Conservation (phyloP, 1,284 basidiomycete genomes). For the Tranzscheliella williamsii region DNA sequence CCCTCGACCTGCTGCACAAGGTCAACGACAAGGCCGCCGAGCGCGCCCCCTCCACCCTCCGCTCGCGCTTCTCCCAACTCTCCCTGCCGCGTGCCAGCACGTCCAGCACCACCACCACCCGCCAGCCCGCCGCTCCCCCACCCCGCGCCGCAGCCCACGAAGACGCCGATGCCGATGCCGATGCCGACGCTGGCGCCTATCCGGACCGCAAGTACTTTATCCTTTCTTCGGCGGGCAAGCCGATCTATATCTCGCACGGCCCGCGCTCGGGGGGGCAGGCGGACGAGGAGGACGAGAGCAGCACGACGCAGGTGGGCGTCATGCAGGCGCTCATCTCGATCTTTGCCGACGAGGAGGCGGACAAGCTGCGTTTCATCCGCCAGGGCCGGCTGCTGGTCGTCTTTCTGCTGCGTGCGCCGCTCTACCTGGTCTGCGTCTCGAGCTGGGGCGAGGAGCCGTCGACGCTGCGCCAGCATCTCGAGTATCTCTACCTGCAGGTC, state of each 20-base stretch:
- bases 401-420: conserved; percentile 79
- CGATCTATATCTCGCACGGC: conserved; percentile 45
- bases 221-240: conserved; percentile 50
- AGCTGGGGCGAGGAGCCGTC: conserved; percentile 91
- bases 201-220: conserved; percentile 45
- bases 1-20: conserved; percentile 26
- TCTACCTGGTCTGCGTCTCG: conserved; percentile 88
- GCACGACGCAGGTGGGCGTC: conserved; percentile 82
- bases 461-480: conserved; percentile 84
- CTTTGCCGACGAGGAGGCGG: conserved; percentile 59
- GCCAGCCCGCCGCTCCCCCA: neutral
- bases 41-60: conserved; percentile 7
- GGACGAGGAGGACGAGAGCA: conserved; percentile 65
- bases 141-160: neutral
- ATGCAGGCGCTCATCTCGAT: conserved; percentile 89
- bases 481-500: conserved; percentile 90
- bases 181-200: conserved; percentile 1
- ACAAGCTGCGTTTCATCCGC: conserved; percentile 38
- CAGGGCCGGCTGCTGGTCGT: conserved; percentile 70
- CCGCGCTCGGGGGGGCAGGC: conserved; percentile 7
- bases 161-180: neutral
- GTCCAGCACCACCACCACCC: neutral
- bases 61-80: conserved; percentile 15
- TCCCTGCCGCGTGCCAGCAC: neutral
- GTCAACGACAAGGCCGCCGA: conserved; percentile 34